A percentile compares a stretch with the other conserved stretches of the same genome.
Evolutionary conservation across 208 protist species (phyloP).

Genomic region (Trypanosoma congolense): DNA sequence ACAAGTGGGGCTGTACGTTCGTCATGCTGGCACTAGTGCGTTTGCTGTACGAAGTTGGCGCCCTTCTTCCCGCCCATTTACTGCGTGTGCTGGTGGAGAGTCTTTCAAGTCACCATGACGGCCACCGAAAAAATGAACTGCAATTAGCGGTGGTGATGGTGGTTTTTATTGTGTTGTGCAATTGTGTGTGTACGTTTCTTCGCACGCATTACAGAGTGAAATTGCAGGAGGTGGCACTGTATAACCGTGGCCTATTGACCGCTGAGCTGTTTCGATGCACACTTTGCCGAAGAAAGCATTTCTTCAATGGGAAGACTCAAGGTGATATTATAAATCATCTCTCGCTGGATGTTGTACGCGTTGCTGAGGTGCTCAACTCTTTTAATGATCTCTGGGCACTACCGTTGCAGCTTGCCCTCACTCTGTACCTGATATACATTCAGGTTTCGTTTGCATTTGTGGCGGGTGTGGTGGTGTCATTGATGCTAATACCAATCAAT

Average conservation of each 20-base stretch:
- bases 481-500: slow-evolving; percentile 26
- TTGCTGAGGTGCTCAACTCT: slow-evolving; percentile 16
- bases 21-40: slow-evolving; percentile 12
- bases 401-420: slow-evolving; percentile 21
- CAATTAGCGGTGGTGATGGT: slow-evolving; percentile 3
- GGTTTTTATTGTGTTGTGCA: slow-evolving; percentile 14
- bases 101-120: not conserved
- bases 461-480: slow-evolving; percentile 20
- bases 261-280: slow-evolving; percentile 12
- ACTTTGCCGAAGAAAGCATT: slow-evolving; percentile 12
- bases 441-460: slow-evolving; percentile 33
- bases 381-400: slow-evolving; percentile 32
- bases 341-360: slow-evolving; percentile 23
- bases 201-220: slow-evolving; percentile 25
- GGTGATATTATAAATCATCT: slow-evolving; percentile 31
- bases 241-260: slow-evolving; percentile 22
- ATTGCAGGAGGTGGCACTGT: slow-evolving; percentile 18
- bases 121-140: not conserved
- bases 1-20: slow-evolving; percentile 12
- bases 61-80: slow-evolving; percentile 18
- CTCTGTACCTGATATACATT: slow-evolving; percentile 26
- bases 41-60: slow-evolving; percentile 14
- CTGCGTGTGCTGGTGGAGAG: slow-evolving; percentile 25
- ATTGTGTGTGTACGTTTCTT: slow-evolving; percentile 18
- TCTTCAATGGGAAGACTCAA: slow-evolving; percentile 14